These are phyloP conservation scores for Penicillium simplicissimum DNA, from an alignment of 495 filamentous ascomycete genomes.

Conservation along the genomic window DNA sequence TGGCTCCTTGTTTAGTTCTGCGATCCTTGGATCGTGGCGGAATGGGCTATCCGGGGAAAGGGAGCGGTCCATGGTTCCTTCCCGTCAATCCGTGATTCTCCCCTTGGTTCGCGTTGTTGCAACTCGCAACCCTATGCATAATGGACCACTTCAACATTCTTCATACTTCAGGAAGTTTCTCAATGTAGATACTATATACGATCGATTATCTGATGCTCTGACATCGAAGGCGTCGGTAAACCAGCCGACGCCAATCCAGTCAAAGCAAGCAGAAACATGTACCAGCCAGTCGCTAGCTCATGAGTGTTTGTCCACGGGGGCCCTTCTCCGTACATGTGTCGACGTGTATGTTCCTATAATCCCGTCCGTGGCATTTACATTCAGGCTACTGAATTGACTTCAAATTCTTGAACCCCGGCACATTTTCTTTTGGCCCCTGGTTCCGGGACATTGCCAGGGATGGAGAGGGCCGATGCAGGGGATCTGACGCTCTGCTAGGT, in stretches of 20 bases:
- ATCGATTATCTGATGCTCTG: background rate
- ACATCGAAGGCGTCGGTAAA: background rate
- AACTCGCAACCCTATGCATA: background rate
- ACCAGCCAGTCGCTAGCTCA: background rate
- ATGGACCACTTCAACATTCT: background rate
- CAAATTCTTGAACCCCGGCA: background rate
- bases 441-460: conserved; percentile 1
- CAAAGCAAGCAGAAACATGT: background rate
- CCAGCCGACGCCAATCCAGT: background rate
- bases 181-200: background rate
- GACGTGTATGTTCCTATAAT: background rate
- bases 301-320: background rate
- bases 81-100: conserved; percentile 10
- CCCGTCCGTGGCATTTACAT: background rate
- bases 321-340: background rate
- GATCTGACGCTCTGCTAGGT: background rate
- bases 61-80: conserved; percentile 30
- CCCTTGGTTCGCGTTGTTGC: conserved; percentile 13
- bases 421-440: background rate
- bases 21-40: conserved; percentile 19
- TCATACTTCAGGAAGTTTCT: background rate
- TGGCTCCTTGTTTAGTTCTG: background rate
- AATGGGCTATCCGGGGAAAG: conserved; percentile 27
- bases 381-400: background rate
- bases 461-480: conserved; percentile 11